Conservation (phyloP, 495 filamentous ascomycete genomes). For the Penicillium atrosanguineum region DNA sequence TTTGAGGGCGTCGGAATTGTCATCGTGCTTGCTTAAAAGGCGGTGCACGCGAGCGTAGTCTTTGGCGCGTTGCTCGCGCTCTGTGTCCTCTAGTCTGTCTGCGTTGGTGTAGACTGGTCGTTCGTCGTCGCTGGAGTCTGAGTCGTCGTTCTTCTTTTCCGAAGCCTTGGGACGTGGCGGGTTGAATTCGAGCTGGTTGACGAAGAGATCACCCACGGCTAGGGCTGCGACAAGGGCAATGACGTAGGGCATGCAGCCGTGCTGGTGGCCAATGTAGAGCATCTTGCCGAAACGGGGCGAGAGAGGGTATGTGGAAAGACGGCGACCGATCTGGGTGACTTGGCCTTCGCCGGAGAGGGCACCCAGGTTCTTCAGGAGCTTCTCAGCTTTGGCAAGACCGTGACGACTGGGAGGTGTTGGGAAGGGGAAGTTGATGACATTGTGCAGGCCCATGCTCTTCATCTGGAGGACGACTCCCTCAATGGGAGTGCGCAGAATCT, state of each 20-base stretch:
- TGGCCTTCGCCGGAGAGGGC: conserved; percentile 66
- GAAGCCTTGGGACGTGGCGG: conserved; percentile 23
- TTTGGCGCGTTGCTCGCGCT: conserved; percentile 60
- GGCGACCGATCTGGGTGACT: conserved; percentile 70
- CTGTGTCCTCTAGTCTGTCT: conserved; percentile 66
- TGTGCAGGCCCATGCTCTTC: conserved; percentile 90
- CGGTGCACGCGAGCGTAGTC: conserved; percentile 74
- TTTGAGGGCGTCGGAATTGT: conserved; percentile 85
- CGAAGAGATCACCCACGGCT: conserved; percentile 82
- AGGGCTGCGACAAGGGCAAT: conserved; percentile 86
- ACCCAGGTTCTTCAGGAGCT: conserved; percentile 71
- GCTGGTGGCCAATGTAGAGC: conserved; percentile 78
- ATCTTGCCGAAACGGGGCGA: conserved; percentile 90
- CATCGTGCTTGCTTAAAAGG: conserved; percentile 76
- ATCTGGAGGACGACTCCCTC: conserved; percentile 92
- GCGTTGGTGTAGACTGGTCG: conserved; percentile 56
- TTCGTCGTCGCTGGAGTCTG: conserved; percentile 22
- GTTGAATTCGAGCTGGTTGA: conserved; percentile 78
- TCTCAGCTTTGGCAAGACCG: conserved; percentile 82
- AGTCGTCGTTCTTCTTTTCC: conserved; percentile 31
- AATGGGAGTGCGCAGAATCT: conserved; percentile 88
- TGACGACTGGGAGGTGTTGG: conserved; percentile 84
- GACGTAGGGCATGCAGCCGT: conserved; percentile 80
- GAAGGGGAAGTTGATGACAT: conserved; percentile 95
- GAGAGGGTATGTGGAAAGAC: conserved; percentile 84